Percentiles rank a stretch among this genome's conserved stretches.
Conservation (phyloP, 208 protist species). For the Acanthamoeba rhysodes region DNA sequence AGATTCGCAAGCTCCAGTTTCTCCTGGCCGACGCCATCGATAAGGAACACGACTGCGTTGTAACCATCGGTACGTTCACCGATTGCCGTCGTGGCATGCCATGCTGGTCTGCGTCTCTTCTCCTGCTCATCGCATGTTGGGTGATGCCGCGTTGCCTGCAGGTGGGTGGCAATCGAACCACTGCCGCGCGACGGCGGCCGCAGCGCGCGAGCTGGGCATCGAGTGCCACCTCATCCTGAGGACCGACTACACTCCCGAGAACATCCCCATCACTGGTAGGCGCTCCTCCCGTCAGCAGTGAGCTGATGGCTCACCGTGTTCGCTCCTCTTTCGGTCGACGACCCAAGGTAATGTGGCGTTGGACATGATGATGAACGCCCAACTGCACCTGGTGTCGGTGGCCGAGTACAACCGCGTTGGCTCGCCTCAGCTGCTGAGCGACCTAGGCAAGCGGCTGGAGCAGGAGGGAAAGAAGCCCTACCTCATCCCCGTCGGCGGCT, state of each 20-base stretch:
- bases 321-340: not conserved
- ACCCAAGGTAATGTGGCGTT: conserved; percentile 78
- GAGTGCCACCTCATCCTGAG: conserved; percentile 78
- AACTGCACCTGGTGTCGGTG: conserved; percentile 66
- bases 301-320: not conserved
- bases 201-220: conserved; percentile 75
- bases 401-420: conserved; percentile 39
- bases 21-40: conserved; percentile 78
- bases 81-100: not conserved
- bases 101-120: not conserved
- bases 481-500: conserved; percentile 80
- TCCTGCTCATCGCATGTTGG: too few species aligned
- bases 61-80: conserved; percentile 49
- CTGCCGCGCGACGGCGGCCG: conserved; percentile 78
- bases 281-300: not conserved
- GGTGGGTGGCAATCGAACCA: conserved; percentile 82
- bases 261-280: conserved; percentile 16
- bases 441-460: conserved; percentile 50
- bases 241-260: conserved; percentile 39
- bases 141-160: not conserved
- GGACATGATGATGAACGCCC: conserved; percentile 77
- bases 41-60: conserved; percentile 39
- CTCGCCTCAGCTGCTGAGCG: not conserved
- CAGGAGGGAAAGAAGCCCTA: conserved; percentile 71
- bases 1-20: conserved; percentile 86